Evolutionary conservation across 139 green algal genomes (phyloP), one percentile per base, ranked within the genome.

Genomic region (Chlamydomonas sphaeroides): DNA sequence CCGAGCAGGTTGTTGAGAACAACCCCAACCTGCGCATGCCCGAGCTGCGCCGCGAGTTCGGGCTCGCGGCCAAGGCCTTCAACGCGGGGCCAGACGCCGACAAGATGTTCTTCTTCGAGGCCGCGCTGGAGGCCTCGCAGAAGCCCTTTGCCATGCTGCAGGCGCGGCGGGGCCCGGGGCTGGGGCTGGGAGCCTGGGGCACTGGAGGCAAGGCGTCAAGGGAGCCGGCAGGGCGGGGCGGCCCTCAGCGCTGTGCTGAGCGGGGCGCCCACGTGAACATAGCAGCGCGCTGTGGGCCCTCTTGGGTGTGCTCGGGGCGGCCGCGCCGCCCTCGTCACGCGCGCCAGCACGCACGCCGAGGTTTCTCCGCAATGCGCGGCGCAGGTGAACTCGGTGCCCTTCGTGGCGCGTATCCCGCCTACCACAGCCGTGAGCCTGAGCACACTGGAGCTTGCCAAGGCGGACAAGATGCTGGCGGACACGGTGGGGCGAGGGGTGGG

Each of bases 21-120:
- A 73, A 83, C 33, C 80, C 73, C 6, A 23, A 63, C 20, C 62
- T 86, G 45, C 65, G 68, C 3, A 32, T 89, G 59, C 65, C 59
- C 14, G 71, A 77, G 3, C 49, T 86, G 66, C 61, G 73, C 8
- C n/a, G 48, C 15, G 79, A 89, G 85, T 86, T 71, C 36, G 73
- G 39, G 26, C 67, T 82, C 14, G 80, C 79, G 11, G 85, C 85
- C 18, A 73, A 84, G 67, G 85, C 84, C 21, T 85, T 87, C 61
- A 67, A 61, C 20, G 8, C 26, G 21, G 71, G 78, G 7, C 39
- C 67, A 0, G 68, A 79, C 30, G 68, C 84, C 5, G n/a, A 80
- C 28, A 49, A 87, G 41, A 51, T 91, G 7, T 94, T 96, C 69
- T 95, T 96, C 66, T 89, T 86, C 6, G 87, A 93, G 68, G 76